Evolutionary conservation across 2,329 filamentous ascomycete genomes (phyloP).

Genomic region (Cryphonectria carpinicola): DNA sequence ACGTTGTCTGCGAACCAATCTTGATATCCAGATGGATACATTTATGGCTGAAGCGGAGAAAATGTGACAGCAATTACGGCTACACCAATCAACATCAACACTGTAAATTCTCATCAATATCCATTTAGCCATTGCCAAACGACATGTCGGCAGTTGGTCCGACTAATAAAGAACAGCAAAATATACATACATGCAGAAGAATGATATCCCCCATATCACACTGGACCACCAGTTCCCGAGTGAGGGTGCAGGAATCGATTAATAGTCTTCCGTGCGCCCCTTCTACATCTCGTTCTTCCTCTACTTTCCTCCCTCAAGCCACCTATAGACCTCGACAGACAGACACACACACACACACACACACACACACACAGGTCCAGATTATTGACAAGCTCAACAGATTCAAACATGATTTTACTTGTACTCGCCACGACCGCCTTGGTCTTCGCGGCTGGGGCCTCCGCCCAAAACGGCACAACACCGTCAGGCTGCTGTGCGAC

Average conservation of each 20-base stretch:
- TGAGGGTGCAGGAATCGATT: background rate
- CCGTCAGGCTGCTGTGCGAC: slow-evolving; percentile 20
- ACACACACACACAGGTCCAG: too few relatives aligned
- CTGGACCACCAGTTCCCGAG: background rate
- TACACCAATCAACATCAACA: background rate
- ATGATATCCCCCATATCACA: background rate
- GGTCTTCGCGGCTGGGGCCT: background rate
- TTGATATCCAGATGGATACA: background rate
- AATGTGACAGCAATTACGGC: background rate
- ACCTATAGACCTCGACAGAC: background rate
- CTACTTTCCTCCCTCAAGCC: too few relatives aligned
- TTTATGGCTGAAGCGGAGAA: background rate
- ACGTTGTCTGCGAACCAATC: background rate
- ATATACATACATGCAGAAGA: background rate
- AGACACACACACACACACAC: background rate
- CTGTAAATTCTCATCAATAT: background rate
- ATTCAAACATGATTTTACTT: background rate
- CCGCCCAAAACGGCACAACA: background rate
- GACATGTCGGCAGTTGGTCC: background rate
- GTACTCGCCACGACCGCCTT: background rate
- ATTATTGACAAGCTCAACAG: background rate
- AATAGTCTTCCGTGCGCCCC: background rate
- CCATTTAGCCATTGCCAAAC: background rate
- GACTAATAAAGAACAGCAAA: background rate
- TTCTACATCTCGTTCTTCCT: background rate